Evolutionary conservation across 2,329 filamentous ascomycete species (phyloP), one percentile per base, ranked within the genome.

Genomic region (Aquanectria penicillioides): DNA sequence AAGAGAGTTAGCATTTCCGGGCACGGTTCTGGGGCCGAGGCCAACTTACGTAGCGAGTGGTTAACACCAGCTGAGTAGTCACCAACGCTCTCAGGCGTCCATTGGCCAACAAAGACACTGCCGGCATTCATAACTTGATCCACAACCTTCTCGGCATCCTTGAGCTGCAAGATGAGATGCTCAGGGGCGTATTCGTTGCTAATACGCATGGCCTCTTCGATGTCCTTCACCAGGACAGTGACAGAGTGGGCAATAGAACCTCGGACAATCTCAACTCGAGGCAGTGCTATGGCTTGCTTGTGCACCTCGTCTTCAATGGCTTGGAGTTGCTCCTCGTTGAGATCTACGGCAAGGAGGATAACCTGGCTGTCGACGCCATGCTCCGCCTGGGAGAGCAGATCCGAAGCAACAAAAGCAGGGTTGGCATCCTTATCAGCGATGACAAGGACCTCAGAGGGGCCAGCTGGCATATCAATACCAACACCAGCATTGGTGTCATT

Each of bases 41-140:
- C 18, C 15, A 55, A 89, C 92, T 86, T 89, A 97, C 93, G 95
- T 65, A 99, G 81, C 57, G 92, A 96, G 81, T 99, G 95, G 77
- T 99, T 99, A 36, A 99, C 95, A 71, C 95, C 95, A 50, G 95
- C 95, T 63, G 93, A 97, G 80, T 99, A 99, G 75, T 99, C 95
- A 40, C 95, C 95, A 3, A 99, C 95, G 75, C 92, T 97, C 79
- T 99, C 95, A 6, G 95, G 95, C 0, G 95, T 98, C 95, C 95
- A 99, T 65, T 91, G 84, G 9, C 95, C 95, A 64, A 98, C 89
- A 74, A 99, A 99, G 6, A 99, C 94, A 73, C 93, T 97, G 15
- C 95, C 95, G 2, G 95, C 95, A 69, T 99, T 97, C 79, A 93
- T 86, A 20, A 99, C 93, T 74, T 89, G 79, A 29, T 91, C 88